These are phyloP conservation scores for Botrytis deweyae DNA, from an alignment of 2,329 filamentous ascomycete genomes.

Conservation along the genomic window DNA sequence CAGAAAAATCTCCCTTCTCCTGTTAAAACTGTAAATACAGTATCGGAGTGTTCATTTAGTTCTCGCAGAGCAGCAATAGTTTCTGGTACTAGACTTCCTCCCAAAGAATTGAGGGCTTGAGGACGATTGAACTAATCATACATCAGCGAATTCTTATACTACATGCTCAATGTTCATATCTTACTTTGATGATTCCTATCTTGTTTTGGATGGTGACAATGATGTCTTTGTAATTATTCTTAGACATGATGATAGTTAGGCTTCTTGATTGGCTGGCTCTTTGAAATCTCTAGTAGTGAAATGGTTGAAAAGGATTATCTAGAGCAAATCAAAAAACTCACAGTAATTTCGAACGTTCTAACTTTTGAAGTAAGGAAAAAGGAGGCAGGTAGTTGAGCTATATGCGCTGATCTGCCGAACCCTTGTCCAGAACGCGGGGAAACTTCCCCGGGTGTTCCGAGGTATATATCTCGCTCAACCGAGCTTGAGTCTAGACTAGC, in stretches of 20 bases:
- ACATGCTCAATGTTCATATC: background rate
- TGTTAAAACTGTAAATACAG: constrained; percentile 51
- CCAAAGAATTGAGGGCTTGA: constrained; percentile 49
- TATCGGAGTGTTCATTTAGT: constrained; percentile 48
- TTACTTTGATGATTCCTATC: constrained; percentile 48
- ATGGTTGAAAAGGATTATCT: background rate
- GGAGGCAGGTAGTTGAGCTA: background rate
- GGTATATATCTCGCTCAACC: background rate
- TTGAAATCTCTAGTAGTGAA: too few species aligned
- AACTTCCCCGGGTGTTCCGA: background rate
- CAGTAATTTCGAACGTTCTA: background rate
- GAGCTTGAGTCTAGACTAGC: background rate
- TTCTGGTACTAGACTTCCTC: constrained; percentile 46
- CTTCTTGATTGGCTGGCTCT: background rate
- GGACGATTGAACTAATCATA: constrained; percentile 47
- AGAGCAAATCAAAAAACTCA: too few species aligned
- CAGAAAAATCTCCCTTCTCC: constrained; percentile 52
- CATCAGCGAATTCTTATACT: constrained; percentile 42
- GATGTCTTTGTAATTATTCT: constrained; percentile 44
- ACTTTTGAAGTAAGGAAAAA: background rate
- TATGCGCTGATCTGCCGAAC: background rate
- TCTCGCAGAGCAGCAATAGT: constrained; percentile 45
- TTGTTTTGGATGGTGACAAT: constrained; percentile 45
- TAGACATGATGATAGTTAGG: constrained; percentile 21
- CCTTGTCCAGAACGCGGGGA: background rate